These are phyloP conservation scores for Trypanosoma mega DNA, from an alignment of 208 protist genomes.

Conservation along the genomic window DNA sequence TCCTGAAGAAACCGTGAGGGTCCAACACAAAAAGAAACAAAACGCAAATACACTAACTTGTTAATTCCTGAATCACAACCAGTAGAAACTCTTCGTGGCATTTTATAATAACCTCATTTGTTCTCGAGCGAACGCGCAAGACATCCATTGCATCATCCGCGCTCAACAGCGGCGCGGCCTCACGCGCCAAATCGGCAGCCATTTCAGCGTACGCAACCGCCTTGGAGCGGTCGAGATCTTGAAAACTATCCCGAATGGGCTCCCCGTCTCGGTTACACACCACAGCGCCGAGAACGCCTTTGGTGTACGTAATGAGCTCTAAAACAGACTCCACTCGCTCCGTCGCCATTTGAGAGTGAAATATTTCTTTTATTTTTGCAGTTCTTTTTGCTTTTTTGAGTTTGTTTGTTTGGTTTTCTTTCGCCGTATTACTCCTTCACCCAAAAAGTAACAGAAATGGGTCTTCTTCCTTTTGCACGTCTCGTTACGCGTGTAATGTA, in stretches of 20 bases:
- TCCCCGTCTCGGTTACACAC: constrained; percentile 71
- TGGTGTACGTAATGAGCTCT: constrained; percentile 87
- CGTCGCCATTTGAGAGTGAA: too few relatives aligned
- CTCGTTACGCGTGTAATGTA: too few relatives aligned
- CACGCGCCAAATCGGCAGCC: constrained; percentile 51
- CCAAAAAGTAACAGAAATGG: too few relatives aligned
- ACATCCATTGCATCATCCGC: constrained; percentile 56
- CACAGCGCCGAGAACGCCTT: constrained; percentile 77
- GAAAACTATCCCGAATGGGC: constrained; percentile 83
- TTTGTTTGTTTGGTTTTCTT: too few relatives aligned
- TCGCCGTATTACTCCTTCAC: too few relatives aligned
- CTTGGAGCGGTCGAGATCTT: constrained; percentile 67
- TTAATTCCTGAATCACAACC: constrained; percentile 79
- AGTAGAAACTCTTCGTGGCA: constrained; percentile 71
- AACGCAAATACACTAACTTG: too few relatives aligned
- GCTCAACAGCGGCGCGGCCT: constrained; percentile 27
- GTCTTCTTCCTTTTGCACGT: too few relatives aligned
- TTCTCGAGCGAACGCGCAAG: constrained; percentile 66
- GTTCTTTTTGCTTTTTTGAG: too few relatives aligned
- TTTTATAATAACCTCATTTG: constrained; percentile 78
- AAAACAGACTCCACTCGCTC: constrained; percentile 71
- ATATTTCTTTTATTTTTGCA: too few relatives aligned
- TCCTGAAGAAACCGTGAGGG: too few relatives aligned
- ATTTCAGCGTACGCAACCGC: constrained; percentile 53
- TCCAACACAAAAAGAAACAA: too few relatives aligned